These are phyloP conservation scores for Murraya paniculata DNA, from an alignment of 345 rosid species.

Conservation along the genomic window DNA sequence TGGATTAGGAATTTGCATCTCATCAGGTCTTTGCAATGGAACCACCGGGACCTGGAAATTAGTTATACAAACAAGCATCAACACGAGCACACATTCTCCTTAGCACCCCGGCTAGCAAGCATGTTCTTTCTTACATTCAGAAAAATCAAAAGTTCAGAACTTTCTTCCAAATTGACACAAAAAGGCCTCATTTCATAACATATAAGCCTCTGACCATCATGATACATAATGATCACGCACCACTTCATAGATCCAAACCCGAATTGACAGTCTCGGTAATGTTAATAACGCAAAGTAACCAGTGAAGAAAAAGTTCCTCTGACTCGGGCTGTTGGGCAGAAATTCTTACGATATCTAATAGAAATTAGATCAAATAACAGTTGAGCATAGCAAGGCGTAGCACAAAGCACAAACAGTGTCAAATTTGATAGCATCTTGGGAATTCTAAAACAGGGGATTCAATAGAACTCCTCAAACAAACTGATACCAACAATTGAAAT, in stretches of 20 bases:
- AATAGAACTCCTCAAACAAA: background rate
- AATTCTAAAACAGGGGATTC: background rate
- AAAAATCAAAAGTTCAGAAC: background rate
- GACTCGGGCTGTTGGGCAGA: background rate
- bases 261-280: background rate
- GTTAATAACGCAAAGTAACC: background rate
- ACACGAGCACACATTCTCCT: background rate
- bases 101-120: background rate
- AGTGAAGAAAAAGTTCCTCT: background rate
- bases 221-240: background rate
- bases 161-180: background rate
- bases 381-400: background rate
- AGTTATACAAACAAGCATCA: background rate
- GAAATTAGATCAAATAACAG: constrained; percentile 3
- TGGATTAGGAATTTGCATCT: constrained; percentile 63
- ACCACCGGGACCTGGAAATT: constrained; percentile 65
- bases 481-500: too few species aligned
- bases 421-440: background rate
- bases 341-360: background rate
- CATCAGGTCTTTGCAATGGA: constrained; percentile 90
- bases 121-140: background rate
- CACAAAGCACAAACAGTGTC: background rate
- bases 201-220: background rate
- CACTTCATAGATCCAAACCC: background rate
- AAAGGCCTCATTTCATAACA: background rate